Base-by-base conservation (phyloP, 1,284 basidiomycete species). In the Ganoderma leucocontextum region DNA sequence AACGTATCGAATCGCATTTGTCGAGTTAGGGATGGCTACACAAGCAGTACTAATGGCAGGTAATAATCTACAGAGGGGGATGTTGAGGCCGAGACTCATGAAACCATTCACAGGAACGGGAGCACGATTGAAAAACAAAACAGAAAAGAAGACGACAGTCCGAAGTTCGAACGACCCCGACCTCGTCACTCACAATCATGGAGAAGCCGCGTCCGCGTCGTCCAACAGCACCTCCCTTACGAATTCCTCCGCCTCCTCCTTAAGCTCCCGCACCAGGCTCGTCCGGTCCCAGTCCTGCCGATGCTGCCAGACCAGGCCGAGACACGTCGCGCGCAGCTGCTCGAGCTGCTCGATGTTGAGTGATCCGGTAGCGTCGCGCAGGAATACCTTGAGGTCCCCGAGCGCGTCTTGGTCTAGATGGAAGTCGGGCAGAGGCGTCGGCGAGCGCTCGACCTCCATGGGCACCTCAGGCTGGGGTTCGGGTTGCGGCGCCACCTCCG, bases 301-400 rank as follows among this genome's bases (percentile, higher is more conserved):
- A 72, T 90, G 89, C 22, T 88, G 83, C 96, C 97, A 99, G 22
- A 99, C 86, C 41, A 84, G 84, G 62, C 91, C 90, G 57, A 96
- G 88, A 72, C 90, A 93, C 1, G 88, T 89, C 5, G 97, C 96
- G 4, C 98, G 89, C 7, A 99, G 84, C 78, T 98, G 96, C 77
- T 99, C 97, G 2, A 99, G 87, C 78, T 98, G 91, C 76, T 99
- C 97, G 58, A 99, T 86, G 33, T 84, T 93, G 55, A 96, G 82
- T 0, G 76, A 75, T 1, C 73, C 78, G 0, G 95, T 97, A 58
- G 78, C 77, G 29, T 85, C 81, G 39, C 81, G 81, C 38, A 94
- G 78, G 63, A 82, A 80, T 13, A 76, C 65, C 67, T 82, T 78
- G 0, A 95, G 82, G 25, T 84, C 76, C 0, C 73, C 73, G 8